Conservation (phyloP, 192 early-diverging fungal genomes). For the Backusella morwellensis region DNA sequence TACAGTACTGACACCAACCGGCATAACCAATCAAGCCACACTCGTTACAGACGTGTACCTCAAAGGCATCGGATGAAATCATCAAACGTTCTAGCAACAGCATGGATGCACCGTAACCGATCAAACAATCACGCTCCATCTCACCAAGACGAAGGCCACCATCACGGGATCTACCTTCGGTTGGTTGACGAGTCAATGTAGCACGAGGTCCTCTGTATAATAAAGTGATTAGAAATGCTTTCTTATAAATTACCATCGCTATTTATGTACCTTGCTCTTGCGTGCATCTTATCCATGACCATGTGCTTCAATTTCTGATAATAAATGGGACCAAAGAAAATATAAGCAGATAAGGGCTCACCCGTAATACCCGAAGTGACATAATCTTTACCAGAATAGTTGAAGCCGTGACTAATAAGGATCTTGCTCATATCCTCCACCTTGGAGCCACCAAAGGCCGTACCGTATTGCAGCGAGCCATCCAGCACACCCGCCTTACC, state of each 20-base stretch:
- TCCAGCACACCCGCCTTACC: conserved; percentile 94
- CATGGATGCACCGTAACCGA: conserved; percentile 94
- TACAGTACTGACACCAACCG: conserved; percentile 93
- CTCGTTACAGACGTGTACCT: conserved; percentile 84
- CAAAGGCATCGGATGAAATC: conserved; percentile 91
- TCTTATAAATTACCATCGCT: not conserved
- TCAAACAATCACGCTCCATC: conserved; percentile 98
- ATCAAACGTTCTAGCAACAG: conserved; percentile 91
- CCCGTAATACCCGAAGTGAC: conserved; percentile 90
- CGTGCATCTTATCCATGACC: conserved; percentile 99
- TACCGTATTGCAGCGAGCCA: conserved; percentile 93
- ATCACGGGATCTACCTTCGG: conserved; percentile 95
- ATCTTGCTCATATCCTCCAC: conserved; percentile 97
- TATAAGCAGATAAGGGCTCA: conserved; percentile 90
- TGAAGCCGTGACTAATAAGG: conserved; percentile 89
- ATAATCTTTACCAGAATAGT: conserved; percentile 96
- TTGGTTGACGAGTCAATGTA: conserved; percentile 90
- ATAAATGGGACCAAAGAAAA: conserved; percentile 95
- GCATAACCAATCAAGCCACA: conserved; percentile 91
- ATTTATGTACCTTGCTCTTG: conserved; percentile 63
- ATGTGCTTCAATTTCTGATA: conserved; percentile 99
- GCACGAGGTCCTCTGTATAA: conserved; percentile 80
- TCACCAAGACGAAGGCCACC: conserved; percentile 97
- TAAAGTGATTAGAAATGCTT: not conserved
- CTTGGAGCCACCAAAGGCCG: conserved; percentile 91